Evolutionary conservation across 2,329 filamentous ascomycete genomes (phyloP), one percentile per base, ranked within the genome.

Genomic region (Didymella glomerata): DNA sequence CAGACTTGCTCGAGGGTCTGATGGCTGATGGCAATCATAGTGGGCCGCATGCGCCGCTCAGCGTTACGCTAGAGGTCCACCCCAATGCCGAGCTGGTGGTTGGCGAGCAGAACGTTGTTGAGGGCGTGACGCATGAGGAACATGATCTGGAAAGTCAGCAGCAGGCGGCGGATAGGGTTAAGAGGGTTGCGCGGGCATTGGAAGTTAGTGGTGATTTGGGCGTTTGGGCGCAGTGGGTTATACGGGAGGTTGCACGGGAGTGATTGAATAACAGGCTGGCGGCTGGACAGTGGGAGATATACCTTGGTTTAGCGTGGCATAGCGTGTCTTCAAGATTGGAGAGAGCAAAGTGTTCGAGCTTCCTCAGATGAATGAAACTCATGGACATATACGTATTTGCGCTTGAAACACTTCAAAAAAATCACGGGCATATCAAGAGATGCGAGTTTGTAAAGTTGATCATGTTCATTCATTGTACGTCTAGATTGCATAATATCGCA

Each of bases 71-170:
- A 13, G 85, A 86, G 65, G 83, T 91, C 18, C 80, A 84, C 20
- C 79, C 83, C 34, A 87, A 88, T 55, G 88, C 84, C 4, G 79
- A 84, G 14, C 81, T 90, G 4, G 79, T 84, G 18, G 79, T 91
- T 34, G 76, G 82, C 3, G 82, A 85, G 24, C 85, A 90, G 65
- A 88, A 89, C 62, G 69, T 86, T 4, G 27, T 42, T 2, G 56
- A 54, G 14, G 46, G 46, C 3, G n/a, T 20, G 55, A 54, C 47
- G 60, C 57, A 48, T 2, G 64, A 53, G 0, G 63, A 64, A 11
- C 73, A 70, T 5, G 68, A 76, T 51, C 61, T 78, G 38, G 63
- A 66, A 0, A 68, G 72, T 34, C 72, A 68, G 22, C 48, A 67
- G 60, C 13, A 57, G 63, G 47, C 61, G 63, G 51, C 68, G 61